These are phyloP conservation scores for Microbotryum scabiosae DNA, from an alignment of 1,284 basidiomycete species.

Conservation along the genomic window DNA sequence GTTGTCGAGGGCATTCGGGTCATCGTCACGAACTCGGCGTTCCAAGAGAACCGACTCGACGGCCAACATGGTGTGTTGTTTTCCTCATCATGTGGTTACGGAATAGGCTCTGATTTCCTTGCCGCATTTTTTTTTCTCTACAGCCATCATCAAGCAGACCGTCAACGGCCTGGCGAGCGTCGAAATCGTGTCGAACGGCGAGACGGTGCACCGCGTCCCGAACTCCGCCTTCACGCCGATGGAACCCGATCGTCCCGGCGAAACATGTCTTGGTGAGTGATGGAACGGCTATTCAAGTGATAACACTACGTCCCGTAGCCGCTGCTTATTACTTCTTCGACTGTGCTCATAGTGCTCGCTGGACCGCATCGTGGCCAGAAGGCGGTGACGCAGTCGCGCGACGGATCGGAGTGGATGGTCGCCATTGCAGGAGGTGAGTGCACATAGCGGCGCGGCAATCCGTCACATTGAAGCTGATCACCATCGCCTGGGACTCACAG, in stretches of 20 bases:
- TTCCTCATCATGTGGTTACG: not conserved
- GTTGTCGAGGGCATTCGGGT: slow-evolving; percentile 6
- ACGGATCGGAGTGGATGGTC: slow-evolving; percentile 33
- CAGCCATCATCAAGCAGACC: slow-evolving; percentile 16
- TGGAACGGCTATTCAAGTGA: not conserved
- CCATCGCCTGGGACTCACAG: too few species aligned
- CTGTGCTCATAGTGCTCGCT: slow-evolving; percentile 16
- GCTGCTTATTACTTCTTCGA: slow-evolving; percentile 11
- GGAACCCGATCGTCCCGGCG: slow-evolving; percentile 20
- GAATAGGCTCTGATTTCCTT: not conserved
- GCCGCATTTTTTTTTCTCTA: not conserved
- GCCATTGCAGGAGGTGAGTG: slow-evolving; percentile 1
- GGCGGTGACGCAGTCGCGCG: slow-evolving; percentile 18
- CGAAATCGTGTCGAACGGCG: slow-evolving; percentile 17
- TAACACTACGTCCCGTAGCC: too few species aligned
- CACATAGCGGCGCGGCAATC: too few species aligned
- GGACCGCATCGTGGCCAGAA: slow-evolving; percentile 28
- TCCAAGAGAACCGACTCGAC: slow-evolving; percentile 14
- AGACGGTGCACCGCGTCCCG: slow-evolving; percentile 21
- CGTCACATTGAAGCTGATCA: too few species aligned
- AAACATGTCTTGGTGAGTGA: slow-evolving; percentile 19
- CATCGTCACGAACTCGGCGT: slow-evolving; percentile 10
- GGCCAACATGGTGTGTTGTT: slow-evolving; percentile 20
- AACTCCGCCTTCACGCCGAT: slow-evolving; percentile 15
- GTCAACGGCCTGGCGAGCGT: slow-evolving; percentile 10